Base-by-base conservation (phyloP, 2,329 filamentous ascomycete species). In the Coniochaeta sp. region DNA sequence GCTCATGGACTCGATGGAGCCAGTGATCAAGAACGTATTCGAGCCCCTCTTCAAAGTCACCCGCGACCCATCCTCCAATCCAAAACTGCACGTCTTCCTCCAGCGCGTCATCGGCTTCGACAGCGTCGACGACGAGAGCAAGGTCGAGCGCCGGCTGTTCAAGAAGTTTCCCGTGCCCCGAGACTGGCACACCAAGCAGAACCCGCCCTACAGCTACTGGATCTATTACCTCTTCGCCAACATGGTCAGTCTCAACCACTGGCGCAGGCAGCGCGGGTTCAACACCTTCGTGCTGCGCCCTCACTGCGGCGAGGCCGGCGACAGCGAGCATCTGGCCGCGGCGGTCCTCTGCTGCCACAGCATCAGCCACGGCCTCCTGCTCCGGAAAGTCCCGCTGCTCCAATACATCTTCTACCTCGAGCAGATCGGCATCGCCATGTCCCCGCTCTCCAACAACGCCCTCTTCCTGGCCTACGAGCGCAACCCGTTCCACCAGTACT, bases 191-290 rank as follows among this genome's bases (percentile, higher is more conserved):
- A 92, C 91, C 0, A 92, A 90, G 68, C 93, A 98, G 74, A 99
- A 99, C 70, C 95, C 95, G 16, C 95, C 95, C 0, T 99, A 99
- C 77, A 97, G 90, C 72, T 99, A 99, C 76, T 99, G 95, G 95
- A 90, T 98, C 70, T 99, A 99, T 76, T 96, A 96, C 70, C 81
- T 98, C 59, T 98, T 95, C 70, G 88, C 95, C 64, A 99, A 99
- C 73, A 91, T 97, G 73, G 84, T 89, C 0, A 96, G 93, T 11
- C 81, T 99, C 67, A 99, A 99, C 71, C 84, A 89, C 61, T 97
- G 90, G 89, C 87, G 95, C 50, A 93, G 91, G 70, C 87, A 89
- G 70, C 88, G 93, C 58, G 93, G 93, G 0, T 97, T 98, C 81
- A 99, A 96, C 73, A 99, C 95, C 0, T 96, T 99, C 72, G 81